These are phyloP conservation scores for Trypanosoma vivax DNA, from an alignment of 208 protist species.

Conservation along the genomic window DNA sequence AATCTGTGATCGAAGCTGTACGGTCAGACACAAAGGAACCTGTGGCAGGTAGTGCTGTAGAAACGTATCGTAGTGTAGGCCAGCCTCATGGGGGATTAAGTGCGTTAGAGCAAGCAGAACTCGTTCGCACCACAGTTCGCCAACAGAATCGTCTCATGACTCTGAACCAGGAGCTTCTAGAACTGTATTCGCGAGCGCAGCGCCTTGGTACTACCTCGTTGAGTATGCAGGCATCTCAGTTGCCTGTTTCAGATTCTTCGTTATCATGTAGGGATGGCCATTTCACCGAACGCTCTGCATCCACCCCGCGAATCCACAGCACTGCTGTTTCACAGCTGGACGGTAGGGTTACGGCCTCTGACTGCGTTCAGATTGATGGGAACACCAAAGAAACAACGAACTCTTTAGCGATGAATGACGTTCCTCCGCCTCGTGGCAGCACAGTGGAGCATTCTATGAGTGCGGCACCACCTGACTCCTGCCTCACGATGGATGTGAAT, in stretches of 20 bases:
- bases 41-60: conserved; percentile 14
- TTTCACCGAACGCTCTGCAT: not conserved
- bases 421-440: no score
- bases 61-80: conserved; percentile 14
- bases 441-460: not conserved
- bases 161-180: conserved; percentile 62
- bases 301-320: no score
- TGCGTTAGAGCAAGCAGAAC: conserved; percentile 48
- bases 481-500: conserved; percentile 30
- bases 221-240: not conserved
- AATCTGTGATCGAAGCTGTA: conserved; percentile 30
- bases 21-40: conserved; percentile 7
- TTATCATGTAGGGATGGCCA: not conserved
- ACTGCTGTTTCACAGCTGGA: no score
- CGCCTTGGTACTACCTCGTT: conserved; percentile 9
- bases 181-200: conserved; percentile 46
- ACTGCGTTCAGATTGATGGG: no score
- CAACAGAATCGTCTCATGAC: conserved; percentile 64
- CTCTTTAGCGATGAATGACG: no score
- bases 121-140: conserved; percentile 56
- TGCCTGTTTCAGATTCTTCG: not conserved
- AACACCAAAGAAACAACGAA: no score
- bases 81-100: conserved; percentile 15
- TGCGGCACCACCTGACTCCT: conserved; percentile 1
- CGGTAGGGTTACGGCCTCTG: no score